Evolutionary conservation across 352 stramenopile species (phyloP).

Genomic region (Globisporangium emineosum): DNA sequence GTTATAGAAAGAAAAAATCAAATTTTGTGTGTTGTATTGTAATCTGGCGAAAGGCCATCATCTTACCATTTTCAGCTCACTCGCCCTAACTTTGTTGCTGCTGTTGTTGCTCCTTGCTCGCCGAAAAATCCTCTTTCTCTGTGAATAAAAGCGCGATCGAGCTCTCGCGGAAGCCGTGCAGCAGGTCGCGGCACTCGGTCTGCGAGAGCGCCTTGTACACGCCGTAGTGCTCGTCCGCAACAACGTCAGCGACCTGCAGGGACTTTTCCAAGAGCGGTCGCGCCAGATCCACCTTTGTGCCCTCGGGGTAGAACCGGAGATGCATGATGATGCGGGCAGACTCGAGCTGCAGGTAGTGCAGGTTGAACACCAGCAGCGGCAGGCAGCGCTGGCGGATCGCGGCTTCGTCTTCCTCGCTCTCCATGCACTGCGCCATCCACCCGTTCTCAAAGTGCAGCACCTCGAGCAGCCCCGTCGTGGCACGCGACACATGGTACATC

Average conservation of each 20-base stretch:
- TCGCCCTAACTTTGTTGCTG: too few species aligned
- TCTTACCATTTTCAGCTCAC: not conserved
- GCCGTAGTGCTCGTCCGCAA: conserved; percentile 74
- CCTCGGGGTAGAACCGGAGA: conserved; percentile 60
- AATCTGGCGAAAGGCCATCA: not conserved
- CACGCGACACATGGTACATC: conserved; percentile 70
- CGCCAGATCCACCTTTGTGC: conserved; percentile 54
- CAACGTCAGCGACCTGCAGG: conserved; percentile 70
- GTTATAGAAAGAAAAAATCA: not conserved
- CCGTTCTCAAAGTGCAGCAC: conserved; percentile 79
- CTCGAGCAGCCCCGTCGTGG: conserved; percentile 49
- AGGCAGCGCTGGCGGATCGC: conserved; percentile 54
- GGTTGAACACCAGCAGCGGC: conserved; percentile 62
- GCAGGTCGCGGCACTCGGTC: conserved; percentile 63
- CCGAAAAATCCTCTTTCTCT: not conserved
- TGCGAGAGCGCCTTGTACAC: conserved; percentile 58
- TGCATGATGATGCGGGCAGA: conserved; percentile 67
- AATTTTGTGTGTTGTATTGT: not conserved
- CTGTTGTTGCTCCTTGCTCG: not conserved
- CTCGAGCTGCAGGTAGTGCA: conserved; percentile 79
- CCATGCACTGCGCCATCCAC: conserved; percentile 60
- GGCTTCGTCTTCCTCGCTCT: conserved; percentile 39
- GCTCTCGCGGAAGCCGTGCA: conserved; percentile 68
- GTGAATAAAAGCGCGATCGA: conserved; percentile 52
- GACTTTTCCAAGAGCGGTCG: conserved; percentile 66